These are phyloP conservation scores for Colletotrichum viniferum DNA, from an alignment of 2,329 filamentous ascomycete genomes.

Conservation along the genomic window DNA sequence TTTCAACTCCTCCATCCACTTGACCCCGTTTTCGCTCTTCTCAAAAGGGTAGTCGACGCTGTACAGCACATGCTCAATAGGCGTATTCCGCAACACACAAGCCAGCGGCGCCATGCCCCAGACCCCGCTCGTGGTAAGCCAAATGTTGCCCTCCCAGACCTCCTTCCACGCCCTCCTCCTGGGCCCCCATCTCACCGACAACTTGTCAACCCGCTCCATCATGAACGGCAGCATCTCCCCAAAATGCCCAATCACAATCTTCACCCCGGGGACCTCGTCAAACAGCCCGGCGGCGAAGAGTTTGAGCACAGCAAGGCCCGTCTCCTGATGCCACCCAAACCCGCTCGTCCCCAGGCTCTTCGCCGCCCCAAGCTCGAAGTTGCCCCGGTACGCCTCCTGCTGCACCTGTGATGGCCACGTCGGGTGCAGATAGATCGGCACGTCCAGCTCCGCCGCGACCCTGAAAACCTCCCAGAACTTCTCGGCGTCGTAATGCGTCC, in stretches of 20 bases:
- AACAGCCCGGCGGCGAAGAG: conserved; percentile 7
- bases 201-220: conserved; percentile 47
- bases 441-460: conserved; percentile 60
- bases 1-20: conserved; percentile 52
- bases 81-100: conserved; percentile 46
- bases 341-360: conserved; percentile 42
- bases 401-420: conserved; percentile 35
- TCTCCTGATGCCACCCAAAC: conserved; percentile 57
- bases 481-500: conserved; percentile 61
- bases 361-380: conserved; percentile 31
- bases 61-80: conserved; percentile 56
- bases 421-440: conserved; percentile 69
- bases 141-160: conserved; percentile 61
- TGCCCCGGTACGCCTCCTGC: conserved; percentile 27
- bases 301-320: conserved; percentile 36
- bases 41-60: conserved; percentile 64
- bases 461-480: conserved; percentile 68
- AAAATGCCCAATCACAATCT: conserved; percentile 8
- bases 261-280: neutral
- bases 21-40: conserved; percentile 50
- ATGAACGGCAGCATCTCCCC: conserved; percentile 54
- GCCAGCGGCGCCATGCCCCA: conserved; percentile 53
- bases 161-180: conserved; percentile 43
- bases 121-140: conserved; percentile 61
- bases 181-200: conserved; percentile 32